phyloP scores from a whole-genome alignment of 2,329 filamentous ascomycete genomes.

The Fusarium sarcochroum region DNA sequence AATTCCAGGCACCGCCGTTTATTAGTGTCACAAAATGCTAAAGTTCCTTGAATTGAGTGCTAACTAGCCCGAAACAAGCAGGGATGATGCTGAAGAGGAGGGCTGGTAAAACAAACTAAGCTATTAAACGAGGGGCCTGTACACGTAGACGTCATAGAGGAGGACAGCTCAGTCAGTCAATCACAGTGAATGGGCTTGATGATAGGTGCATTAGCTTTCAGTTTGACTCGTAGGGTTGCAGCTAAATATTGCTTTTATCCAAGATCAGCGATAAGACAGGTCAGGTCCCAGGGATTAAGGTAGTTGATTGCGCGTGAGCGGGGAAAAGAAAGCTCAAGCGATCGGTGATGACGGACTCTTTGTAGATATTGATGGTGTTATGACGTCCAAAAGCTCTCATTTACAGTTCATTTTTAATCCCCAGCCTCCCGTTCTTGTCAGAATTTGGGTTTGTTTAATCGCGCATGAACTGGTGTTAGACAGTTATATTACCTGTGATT shows the following conservation, averaged over 20 bases:
- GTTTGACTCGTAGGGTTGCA: constrained; percentile 2
- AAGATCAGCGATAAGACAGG: constrained; percentile 7
- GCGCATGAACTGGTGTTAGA: background rate
- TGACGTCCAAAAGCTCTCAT: constrained; percentile 35
- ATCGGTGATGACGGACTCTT: constrained; percentile 25
- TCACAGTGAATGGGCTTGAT: background rate
- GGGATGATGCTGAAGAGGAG: constrained; percentile 1
- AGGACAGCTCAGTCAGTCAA: constrained; percentile 5
- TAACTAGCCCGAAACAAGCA: constrained; percentile 22
- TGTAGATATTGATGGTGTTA: constrained; percentile 31
- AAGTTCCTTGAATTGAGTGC: constrained; percentile 31
- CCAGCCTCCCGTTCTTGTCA: constrained; percentile 12
- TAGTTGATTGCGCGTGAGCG: constrained; percentile 6
- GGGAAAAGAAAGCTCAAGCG: constrained; percentile 11
- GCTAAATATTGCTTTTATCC: background rate
- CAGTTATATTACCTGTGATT: constrained; percentile 9
- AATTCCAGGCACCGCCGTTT: constrained; percentile 35
- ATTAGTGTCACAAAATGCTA: constrained; percentile 7
- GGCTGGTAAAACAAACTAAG: background rate
- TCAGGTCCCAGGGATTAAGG: constrained; percentile 16
- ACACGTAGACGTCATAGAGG: constrained; percentile 2
- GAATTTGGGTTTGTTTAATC: constrained; percentile 8
- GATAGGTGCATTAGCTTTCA: background rate
- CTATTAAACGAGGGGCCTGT: background rate
- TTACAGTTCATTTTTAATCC: background rate